phyloP scores from a whole-genome alignment of 768 basidiomycete species.

The Cytidiella melzeri region DNA sequence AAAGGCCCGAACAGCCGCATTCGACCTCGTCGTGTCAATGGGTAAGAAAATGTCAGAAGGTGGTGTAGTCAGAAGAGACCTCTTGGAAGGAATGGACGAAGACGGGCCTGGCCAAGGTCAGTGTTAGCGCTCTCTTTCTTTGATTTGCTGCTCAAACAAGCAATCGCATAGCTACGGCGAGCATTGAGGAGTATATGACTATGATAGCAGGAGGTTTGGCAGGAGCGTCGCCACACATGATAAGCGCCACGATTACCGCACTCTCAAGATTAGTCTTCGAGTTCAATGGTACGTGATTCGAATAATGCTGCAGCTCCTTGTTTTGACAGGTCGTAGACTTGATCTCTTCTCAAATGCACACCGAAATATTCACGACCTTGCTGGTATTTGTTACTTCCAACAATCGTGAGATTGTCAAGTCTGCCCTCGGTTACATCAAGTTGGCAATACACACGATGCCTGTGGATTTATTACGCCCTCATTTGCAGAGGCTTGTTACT shows the following conservation, averaged over 20 bases:
- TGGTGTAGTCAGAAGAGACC: constrained; percentile 69
- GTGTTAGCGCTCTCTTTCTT: no score
- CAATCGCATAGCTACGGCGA: constrained; percentile 57
- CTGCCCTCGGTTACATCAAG: constrained; percentile 91
- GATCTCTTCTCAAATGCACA: constrained; percentile 65
- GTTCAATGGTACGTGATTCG: constrained; percentile 67
- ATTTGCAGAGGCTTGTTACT: constrained; percentile 74
- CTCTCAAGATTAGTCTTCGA: constrained; percentile 93
- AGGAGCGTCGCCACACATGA: constrained; percentile 94
- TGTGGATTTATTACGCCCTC: constrained; percentile 61
- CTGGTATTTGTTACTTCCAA: constrained; percentile 88
- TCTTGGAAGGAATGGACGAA: constrained; percentile 83
- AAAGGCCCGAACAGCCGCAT: constrained; percentile 83
- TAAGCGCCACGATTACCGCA: constrained; percentile 93
- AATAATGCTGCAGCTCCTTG: no score
- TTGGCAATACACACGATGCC: constrained; percentile 86
- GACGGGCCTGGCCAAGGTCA: constrained; percentile 46
- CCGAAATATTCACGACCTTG: constrained; percentile 80
- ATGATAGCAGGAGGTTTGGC: constrained; percentile 96
- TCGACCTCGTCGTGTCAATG: constrained; percentile 87
- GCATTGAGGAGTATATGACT: constrained; percentile 87
- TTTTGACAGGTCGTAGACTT: no score
- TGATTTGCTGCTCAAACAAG: no score
- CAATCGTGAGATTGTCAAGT: constrained; percentile 98
- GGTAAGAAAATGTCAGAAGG: constrained; percentile 87